Evolutionary conservation across 108 stramenopile genomes (phyloP).

Genomic region (Skeletonema potamos): DNA sequence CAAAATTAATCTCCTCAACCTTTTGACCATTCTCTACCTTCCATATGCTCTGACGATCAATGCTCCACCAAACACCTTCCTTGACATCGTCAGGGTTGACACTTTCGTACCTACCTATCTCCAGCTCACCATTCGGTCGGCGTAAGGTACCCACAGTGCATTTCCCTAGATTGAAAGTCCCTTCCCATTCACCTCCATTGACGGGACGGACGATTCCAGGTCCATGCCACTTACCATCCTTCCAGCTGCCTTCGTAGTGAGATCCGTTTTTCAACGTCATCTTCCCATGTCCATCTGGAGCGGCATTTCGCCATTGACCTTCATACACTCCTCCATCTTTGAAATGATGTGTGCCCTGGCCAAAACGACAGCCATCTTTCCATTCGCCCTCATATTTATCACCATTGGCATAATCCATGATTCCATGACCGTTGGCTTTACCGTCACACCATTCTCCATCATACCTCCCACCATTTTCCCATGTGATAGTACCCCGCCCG

Average conservation of each 20-base stretch:
- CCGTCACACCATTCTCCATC: conserved; percentile 60
- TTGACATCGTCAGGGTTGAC: conserved; percentile 48
- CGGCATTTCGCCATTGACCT: conserved; percentile 48
- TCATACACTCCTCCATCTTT: conserved; percentile 54
- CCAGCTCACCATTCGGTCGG: conserved; percentile 43
- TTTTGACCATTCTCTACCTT: conserved; percentile 35
- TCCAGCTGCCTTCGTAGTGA: conserved; percentile 48
- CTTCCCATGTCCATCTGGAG: conserved; percentile 50
- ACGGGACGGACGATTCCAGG: conserved; percentile 43
- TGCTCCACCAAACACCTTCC: conserved; percentile 54
- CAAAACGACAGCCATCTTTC: conserved; percentile 45
- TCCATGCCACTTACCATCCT: conserved; percentile 51
- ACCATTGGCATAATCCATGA: conserved; percentile 54
- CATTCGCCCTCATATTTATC: conserved; percentile 51
- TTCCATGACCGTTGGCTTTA: conserved; percentile 49
- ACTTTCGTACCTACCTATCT: conserved; percentile 46
- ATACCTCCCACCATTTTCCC: conserved; percentile 58
- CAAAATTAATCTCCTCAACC: conserved; percentile 31
- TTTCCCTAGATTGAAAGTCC: conserved; percentile 31
- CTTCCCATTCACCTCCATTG: conserved; percentile 49
- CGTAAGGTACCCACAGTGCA: conserved; percentile 40
- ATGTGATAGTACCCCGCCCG: conserved; percentile 42
- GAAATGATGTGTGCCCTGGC: conserved; percentile 49
- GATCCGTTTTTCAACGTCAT: conserved; percentile 46
- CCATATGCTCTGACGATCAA: conserved; percentile 29